Percentiles rank a stretch among this genome's conserved stretches.
Evolutionary conservation across 2,329 filamentous ascomycete species (phyloP).

Genomic region (Monosporascus cannonballus): DNA sequence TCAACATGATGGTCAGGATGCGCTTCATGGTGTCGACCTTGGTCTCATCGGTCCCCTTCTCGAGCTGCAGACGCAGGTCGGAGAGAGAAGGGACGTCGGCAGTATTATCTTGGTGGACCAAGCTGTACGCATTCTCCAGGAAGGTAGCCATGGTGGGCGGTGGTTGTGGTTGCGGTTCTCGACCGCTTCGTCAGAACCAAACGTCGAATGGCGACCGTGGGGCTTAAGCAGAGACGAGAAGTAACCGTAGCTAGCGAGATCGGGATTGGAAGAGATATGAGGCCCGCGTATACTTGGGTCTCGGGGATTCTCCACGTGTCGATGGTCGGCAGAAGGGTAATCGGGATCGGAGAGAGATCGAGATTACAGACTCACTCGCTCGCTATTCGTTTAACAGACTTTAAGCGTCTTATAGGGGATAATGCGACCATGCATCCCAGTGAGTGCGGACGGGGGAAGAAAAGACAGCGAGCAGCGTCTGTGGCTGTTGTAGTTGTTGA

Average conservation of each 20-base stretch:
- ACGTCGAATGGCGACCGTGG: background rate
- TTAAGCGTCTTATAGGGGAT: conserved; percentile 12
- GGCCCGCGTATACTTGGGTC: too few species aligned
- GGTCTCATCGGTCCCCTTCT: conserved; percentile 87
- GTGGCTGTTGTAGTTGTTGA: background rate
- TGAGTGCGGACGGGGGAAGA: background rate
- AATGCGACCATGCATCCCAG: conserved; percentile 23
- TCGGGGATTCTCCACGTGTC: too few species aligned
- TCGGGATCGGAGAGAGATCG: too few species aligned
- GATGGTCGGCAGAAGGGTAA: too few species aligned
- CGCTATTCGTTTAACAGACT: conserved; percentile 4
- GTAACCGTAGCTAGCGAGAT: too few species aligned
- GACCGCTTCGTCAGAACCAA: conserved; percentile 16
- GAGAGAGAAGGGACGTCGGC: conserved; percentile 85
- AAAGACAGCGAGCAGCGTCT: background rate
- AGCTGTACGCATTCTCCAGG: conserved; percentile 89
- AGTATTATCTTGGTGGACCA: conserved; percentile 96
- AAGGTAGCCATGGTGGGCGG: conserved; percentile 76
- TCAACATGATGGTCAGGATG: conserved; percentile 95
- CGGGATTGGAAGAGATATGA: too few species aligned
- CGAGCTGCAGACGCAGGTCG: conserved; percentile 86
- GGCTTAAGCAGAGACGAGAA: too few species aligned
- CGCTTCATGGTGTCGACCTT: conserved; percentile 96
- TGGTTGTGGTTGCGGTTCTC: conserved; percentile 17
- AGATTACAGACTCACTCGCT: background rate